phyloP scores from a whole-genome alignment of 2,329 filamentous ascomycete genomes.

The Chaetomium sp. region DNA sequence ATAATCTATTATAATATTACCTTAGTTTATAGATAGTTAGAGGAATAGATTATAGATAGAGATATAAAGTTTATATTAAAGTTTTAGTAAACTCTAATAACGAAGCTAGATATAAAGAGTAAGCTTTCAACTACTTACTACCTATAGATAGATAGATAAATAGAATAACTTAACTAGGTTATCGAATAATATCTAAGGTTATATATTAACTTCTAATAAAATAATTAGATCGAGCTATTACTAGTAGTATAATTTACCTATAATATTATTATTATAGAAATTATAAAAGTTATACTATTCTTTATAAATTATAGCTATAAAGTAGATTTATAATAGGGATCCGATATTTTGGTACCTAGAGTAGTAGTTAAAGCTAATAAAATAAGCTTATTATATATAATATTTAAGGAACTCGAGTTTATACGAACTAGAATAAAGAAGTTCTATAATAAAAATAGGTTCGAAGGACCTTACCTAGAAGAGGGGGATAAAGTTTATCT shows the following conservation, averaged over 20 bases:
- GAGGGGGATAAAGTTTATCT: too few relatives aligned
- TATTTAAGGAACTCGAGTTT: too few relatives aligned
- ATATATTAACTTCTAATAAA: conserved; percentile 20
- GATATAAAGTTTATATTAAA: not conserved
- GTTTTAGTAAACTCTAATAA: not conserved
- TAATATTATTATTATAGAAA: conserved; percentile 15
- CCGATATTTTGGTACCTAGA: too few relatives aligned
- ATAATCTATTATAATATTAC: too few relatives aligned
- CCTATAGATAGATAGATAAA: conserved; percentile 22
- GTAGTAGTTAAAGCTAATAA: too few relatives aligned
- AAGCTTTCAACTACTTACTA: conserved; percentile 24
- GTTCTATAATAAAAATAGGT: too few relatives aligned
- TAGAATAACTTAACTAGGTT: conserved; percentile 9
- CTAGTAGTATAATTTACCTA: conserved; percentile 14
- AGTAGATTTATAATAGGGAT: too few relatives aligned
- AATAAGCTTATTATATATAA: too few relatives aligned
- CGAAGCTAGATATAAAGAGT: conserved; percentile 11
- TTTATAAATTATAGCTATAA: conserved; percentile 2
- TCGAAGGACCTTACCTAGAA: too few relatives aligned
- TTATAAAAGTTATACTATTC: conserved; percentile 28
- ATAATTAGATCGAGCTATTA: conserved; percentile 24
- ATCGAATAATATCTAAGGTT: conserved; percentile 26
- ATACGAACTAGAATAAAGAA: too few relatives aligned
- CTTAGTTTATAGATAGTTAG: not conserved
- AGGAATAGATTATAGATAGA: not conserved